phyloP scores from a whole-genome alignment of 176 grass and related monocot genomes.

The Puya raimondii region DNA sequence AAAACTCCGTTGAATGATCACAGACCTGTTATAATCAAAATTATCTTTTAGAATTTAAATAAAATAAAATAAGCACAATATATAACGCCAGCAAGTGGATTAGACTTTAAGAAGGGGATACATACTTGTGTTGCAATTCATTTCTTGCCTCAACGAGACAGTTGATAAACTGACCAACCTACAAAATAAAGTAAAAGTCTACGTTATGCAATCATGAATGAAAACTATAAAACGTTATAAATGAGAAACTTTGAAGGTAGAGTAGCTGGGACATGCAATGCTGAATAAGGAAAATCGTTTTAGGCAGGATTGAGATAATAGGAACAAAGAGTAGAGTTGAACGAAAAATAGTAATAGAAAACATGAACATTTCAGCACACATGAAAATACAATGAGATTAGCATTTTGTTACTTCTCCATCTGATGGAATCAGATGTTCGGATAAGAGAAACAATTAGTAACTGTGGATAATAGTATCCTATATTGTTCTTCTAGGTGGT shows the following conservation, averaged over 20 bases:
- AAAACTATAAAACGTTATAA: neutral
- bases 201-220: neutral
- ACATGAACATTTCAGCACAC: no score
- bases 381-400: no score
- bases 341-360: no score
- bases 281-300: neutral
- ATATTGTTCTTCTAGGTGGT: no score
- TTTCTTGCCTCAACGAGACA: conserved; percentile 77
- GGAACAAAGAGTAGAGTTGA: no score
- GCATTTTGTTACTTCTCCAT: no score
- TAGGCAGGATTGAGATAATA: no score
- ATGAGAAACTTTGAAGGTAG: neutral
- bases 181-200: conserved; percentile 23
- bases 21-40: conserved; percentile 43
- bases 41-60: neutral
- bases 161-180: conserved; percentile 67
- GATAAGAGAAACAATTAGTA: no score
- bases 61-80: neutral
- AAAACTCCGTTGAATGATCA: conserved; percentile 55
- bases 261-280: neutral
- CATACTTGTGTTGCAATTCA: conserved; percentile 68
- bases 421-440: no score
- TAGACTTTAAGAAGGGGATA: neutral
- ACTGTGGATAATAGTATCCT: no score
- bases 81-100: neutral